Percentiles rank a stretch among this genome's conserved stretches.
These are phyloP conservation scores for Coemansia reversa DNA, from an alignment of 192 early-diverging fungal genomes.

Conservation along the genomic window DNA sequence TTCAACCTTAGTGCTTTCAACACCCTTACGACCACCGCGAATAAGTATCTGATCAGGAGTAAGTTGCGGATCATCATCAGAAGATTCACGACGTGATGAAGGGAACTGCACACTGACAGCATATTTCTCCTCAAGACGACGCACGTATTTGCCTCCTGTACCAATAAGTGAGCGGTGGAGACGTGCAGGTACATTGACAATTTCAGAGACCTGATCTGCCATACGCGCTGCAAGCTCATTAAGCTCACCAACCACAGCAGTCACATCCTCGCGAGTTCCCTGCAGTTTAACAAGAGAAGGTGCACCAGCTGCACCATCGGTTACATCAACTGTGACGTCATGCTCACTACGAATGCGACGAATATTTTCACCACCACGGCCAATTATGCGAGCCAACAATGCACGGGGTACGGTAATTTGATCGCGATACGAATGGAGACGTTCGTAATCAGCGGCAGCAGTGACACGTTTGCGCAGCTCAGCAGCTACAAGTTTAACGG, in stretches of 20 bases:
- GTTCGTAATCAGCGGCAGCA: conserved; percentile 69
- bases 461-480: conserved; percentile 68
- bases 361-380: conserved; percentile 84
- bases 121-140: conserved; percentile 76
- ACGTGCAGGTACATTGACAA: conserved; percentile 58
- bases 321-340: conserved; percentile 69
- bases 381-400: conserved; percentile 76
- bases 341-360: conserved; percentile 74
- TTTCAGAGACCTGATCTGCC: conserved; percentile 63
- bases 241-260: conserved; percentile 70
- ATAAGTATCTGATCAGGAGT: conserved; percentile 71
- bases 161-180: conserved; percentile 76
- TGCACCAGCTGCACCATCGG: conserved; percentile 10
- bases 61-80: conserved; percentile 55
- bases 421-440: conserved; percentile 66
- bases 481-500: conserved; percentile 69
- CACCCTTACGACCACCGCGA: conserved; percentile 81
- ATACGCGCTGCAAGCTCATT: conserved; percentile 63
- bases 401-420: conserved; percentile 72
- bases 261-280: conserved; percentile 76
- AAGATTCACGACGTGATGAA: conserved; percentile 50
- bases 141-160: conserved; percentile 65
- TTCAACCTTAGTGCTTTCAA: conserved; percentile 74
- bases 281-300: conserved; percentile 66
- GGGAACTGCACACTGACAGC: conserved; percentile 71